Evolutionary conservation across 768 basidiomycete species (phyloP).

Genomic region (Mycena indigotica): DNA sequence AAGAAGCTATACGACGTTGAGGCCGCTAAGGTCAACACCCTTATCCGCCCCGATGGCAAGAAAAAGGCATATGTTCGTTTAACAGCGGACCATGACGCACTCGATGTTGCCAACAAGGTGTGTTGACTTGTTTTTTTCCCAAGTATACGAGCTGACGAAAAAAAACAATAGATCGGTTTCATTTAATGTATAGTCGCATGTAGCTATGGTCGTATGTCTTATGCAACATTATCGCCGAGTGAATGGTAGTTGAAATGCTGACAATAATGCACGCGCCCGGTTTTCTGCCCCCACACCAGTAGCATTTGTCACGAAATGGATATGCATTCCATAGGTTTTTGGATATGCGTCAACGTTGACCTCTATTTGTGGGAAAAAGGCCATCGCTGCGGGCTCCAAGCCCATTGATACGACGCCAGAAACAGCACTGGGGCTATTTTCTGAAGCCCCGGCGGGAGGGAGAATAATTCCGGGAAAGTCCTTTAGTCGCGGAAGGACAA

Average conservation of each 20-base stretch:
- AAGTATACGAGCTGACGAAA: not conserved
- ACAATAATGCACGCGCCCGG: constrained; percentile 80
- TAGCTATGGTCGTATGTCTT: constrained; percentile 13
- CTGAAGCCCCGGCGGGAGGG: constrained; percentile 70
- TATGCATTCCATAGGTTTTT: constrained; percentile 84
- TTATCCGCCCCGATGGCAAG: constrained; percentile 98
- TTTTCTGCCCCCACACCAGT: constrained; percentile 89
- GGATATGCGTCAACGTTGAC: constrained; percentile 92
- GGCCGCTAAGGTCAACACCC: constrained; percentile 95
- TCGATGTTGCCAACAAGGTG: constrained; percentile 98
- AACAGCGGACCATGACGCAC: constrained; percentile 92
- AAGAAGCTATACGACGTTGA: constrained; percentile 99
- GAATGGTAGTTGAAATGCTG: constrained; percentile 93
- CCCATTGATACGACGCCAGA: constrained; percentile 91
- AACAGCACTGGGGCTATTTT: constrained; percentile 74
- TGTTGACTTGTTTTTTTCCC: constrained; percentile 1
- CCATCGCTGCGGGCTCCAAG: constrained; percentile 80
- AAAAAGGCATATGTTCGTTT: constrained; percentile 99
- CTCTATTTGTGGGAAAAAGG: constrained; percentile 94
- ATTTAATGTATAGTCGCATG: constrained; percentile 54
- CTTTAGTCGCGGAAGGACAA: constrained; percentile 91
- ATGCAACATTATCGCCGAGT: constrained; percentile 11
- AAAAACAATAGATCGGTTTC: constrained; percentile 91
- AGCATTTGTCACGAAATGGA: constrained; percentile 91
- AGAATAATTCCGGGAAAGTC: constrained; percentile 86